A percentile compares a stretch with the other conserved stretches of the same genome.
These are phyloP conservation scores for Dendrocalamus sinicus DNA, from an alignment of 176 grass and related monocot genomes.

Conservation along the genomic window DNA sequence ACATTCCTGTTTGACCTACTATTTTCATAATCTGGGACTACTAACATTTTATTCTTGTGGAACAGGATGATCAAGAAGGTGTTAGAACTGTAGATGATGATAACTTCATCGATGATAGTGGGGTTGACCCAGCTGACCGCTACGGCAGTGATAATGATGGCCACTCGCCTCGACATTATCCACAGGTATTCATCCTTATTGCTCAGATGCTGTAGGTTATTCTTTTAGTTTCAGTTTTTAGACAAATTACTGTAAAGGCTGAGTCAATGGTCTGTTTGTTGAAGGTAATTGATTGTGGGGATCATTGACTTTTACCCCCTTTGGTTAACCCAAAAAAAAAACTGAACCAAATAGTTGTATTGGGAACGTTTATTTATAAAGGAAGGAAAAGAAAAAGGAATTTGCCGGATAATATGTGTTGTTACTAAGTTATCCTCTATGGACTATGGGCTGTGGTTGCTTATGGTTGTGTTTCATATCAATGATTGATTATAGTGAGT, in stretches of 20 bases:
- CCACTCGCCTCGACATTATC: conserved; percentile 63
- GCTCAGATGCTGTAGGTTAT: not conserved
- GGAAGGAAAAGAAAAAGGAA: not conserved
- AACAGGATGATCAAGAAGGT: conserved; percentile 97
- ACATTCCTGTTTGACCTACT: not conserved
- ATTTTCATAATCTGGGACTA: conserved; percentile 16
- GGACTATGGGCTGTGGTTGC: not conserved
- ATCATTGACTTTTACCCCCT: not conserved
- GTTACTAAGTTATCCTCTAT: not conserved
- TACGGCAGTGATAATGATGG: conserved; percentile 87
- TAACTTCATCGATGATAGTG: conserved; percentile 94
- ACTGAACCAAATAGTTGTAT: not conserved
- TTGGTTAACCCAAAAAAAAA: not conserved
- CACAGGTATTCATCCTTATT: conserved; percentile 62
- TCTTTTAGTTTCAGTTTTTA: not conserved
- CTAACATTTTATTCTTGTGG: conserved; percentile 21
- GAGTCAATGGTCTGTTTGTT: not conserved
- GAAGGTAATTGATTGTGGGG: not conserved
- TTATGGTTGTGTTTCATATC: not conserved
- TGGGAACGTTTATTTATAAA: not conserved
- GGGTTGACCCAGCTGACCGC: conserved; percentile 84
- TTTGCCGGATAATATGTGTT: not conserved
- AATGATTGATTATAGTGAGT: not conserved
- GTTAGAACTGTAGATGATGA: conserved; percentile 87
- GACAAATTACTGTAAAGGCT: not conserved